Percentiles rank a stretch among this genome's conserved stretches.
These are phyloP conservation scores for Fraxinus dipetala DNA, from an alignment of 305 asterid genomes.

Conservation along the genomic window DNA sequence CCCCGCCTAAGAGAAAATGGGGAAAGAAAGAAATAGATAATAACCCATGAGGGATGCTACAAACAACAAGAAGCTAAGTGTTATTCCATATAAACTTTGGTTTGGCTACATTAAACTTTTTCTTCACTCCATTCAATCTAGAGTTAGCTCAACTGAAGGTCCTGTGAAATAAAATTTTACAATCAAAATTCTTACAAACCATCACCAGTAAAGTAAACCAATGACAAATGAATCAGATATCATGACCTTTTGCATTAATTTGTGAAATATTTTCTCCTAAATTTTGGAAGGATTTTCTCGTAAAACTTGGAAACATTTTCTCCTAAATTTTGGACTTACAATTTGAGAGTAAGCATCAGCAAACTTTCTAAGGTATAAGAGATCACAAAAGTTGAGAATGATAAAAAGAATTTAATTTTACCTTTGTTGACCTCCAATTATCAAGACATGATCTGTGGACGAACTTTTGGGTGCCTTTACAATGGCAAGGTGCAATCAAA, in stretches of 20 bases:
- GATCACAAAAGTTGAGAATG: neutral
- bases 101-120: neutral
- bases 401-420: slow-evolving; percentile 20
- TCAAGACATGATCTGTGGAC: slow-evolving; percentile 98
- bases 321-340: neutral
- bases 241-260: neutral
- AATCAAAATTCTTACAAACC: neutral
- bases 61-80: neutral
- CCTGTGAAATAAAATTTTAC: neutral
- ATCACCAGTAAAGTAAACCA: neutral
- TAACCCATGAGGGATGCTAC: neutral
- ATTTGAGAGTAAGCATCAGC: neutral
- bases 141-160: neutral
- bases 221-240: slow-evolving; percentile 5
- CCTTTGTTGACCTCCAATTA: slow-evolving; percentile 99
- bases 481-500: slow-evolving; percentile 96
- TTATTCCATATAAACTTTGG: neutral
- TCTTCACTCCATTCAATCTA: neutral
- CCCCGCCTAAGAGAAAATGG: neutral
- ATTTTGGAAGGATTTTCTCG: neutral
- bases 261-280: neutral
- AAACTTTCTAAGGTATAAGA: slow-evolving; percentile 7
- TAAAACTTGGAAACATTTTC: neutral
- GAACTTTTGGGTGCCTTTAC: slow-evolving; percentile 96
- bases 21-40: neutral